These are phyloP conservation scores for Fusarium sacchari DNA, from an alignment of 2,329 filamentous ascomycete genomes.

Conservation along the genomic window DNA sequence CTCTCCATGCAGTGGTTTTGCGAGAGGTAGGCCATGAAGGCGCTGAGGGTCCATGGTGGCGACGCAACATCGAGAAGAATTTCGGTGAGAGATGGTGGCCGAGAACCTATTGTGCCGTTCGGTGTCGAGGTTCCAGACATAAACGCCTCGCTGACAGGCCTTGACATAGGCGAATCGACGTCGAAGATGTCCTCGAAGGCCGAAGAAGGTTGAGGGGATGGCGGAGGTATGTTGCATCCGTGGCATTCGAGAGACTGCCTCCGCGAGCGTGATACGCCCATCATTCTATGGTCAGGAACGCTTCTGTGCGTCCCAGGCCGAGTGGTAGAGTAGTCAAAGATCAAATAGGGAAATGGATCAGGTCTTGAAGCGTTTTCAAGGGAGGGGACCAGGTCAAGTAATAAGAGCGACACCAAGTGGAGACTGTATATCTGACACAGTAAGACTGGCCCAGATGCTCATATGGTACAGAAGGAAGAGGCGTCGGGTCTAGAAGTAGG, in stretches of 20 bases:
- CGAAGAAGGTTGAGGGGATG: constrained; percentile 57
- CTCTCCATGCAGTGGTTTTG: constrained; percentile 98
- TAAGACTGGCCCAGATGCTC: constrained; percentile 31
- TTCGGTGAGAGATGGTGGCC: constrained; percentile 79
- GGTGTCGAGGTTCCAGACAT: constrained; percentile 54
- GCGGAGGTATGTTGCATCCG: constrained; percentile 54
- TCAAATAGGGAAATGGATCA: constrained; percentile 10
- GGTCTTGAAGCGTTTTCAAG: constrained; percentile 19
- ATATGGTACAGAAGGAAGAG: constrained; percentile 38
- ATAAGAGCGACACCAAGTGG: constrained; percentile 31
- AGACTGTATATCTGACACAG: constrained; percentile 30
- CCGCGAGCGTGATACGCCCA: constrained; percentile 60
- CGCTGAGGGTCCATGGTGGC: constrained; percentile 88
- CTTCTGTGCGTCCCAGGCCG: constrained; percentile 35
- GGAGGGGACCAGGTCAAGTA: constrained; percentile 38
- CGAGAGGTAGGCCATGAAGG: constrained; percentile 96
- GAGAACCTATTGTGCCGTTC: constrained; percentile 46
- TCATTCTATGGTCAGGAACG: constrained; percentile 44
- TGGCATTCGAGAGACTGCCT: constrained; percentile 56
- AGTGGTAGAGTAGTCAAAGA: constrained; percentile 17
- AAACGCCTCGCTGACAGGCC: constrained; percentile 60
- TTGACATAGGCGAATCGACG: constrained; percentile 56
- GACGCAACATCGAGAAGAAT: constrained; percentile 88
- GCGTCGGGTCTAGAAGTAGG: constrained; percentile 41
- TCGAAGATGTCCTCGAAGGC: constrained; percentile 58